Base-by-base conservation (phyloP, 1,139 yeast species). In the Yamadazyma pseudoaaseri region DNA sequence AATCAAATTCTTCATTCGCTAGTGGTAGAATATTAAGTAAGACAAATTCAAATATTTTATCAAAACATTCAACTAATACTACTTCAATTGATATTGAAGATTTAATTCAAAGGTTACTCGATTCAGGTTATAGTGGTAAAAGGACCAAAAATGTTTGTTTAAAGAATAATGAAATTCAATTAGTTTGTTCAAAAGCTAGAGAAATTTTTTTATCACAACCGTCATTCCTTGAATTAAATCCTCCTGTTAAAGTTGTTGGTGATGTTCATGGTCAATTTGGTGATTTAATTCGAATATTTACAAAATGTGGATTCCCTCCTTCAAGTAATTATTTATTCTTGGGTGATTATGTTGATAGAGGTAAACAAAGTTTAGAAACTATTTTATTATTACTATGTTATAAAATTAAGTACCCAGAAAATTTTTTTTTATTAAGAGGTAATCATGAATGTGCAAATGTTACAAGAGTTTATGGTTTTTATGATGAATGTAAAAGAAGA, bases 241-340 rank as follows among this genome's bases (percentile, higher is more conserved):
- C 97, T 0, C 97, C 98, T 0, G 98, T 92, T 12, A 92, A 92
- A 60, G 90, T 92, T 26, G 97, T 90, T 5, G 98, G 97, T 29
- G 98, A 92, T 57, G 95, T 92, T 24, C 98, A 92, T 60, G 97
- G 98, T 13, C 98, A 92, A 58, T 92, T 82, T 60, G 86, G 89
- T 34, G 98, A 92, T 60, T 67, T 92, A 48, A 81, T 92, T 44
- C 76, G 97, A 45, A 74, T 92, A 47, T 92, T 92, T 60, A 89
- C 95, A 31, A 87, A 86, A 65, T 90, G 97, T 66, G 98, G 97
- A 15, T 92, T 87, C 62, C 98, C 98, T n/a, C 98, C 98, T 3
- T 79, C 86, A 42, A 79, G 96, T 13, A 92, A 92, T 58, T 92
- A 89, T 61, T 67, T 92, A 42, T 90, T 92, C 49, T 61, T 92